Evolutionary conservation across 257 asterid genomes (phyloP).

Genomic region (Jasminum sambac): DNA sequence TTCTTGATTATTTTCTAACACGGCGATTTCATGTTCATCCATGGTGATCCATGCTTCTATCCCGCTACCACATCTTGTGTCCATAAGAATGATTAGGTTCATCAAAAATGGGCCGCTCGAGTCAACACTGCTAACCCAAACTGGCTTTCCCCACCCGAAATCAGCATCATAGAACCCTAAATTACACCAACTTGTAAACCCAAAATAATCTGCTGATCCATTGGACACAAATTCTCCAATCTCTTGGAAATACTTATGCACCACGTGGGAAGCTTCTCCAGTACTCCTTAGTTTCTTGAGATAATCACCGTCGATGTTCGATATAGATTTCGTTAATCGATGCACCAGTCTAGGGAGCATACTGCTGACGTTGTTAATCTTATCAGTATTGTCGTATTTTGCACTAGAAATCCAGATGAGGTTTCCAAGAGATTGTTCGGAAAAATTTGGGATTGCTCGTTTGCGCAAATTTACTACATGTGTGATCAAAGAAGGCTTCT

Average conservation of each 20-base stretch:
- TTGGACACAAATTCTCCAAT: constrained; percentile 44
- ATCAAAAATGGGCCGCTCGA: constrained; percentile 48
- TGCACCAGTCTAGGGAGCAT: constrained; percentile 37
- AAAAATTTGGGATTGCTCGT: constrained; percentile 46
- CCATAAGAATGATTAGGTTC: constrained; percentile 59
- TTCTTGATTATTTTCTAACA: constrained; percentile 41
- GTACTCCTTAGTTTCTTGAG: constrained; percentile 47
- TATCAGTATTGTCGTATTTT: constrained; percentile 9
- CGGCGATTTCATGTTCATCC: constrained; percentile 61
- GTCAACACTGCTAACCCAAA: constrained; percentile 63
- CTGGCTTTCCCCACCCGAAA: constrained; percentile 84
- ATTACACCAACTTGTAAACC: constrained; percentile 78
- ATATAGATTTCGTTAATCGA: constrained; percentile 37
- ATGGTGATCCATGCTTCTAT: constrained; percentile 90
- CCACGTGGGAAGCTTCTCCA: constrained; percentile 38
- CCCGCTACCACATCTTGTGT: constrained; percentile 55
- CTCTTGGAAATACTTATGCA: constrained; percentile 45
- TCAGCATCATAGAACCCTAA: constrained; percentile 66
- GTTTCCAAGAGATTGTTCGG: constrained; percentile 53
- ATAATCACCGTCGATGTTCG: constrained; percentile 37
- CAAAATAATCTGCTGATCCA: constrained; percentile 44
- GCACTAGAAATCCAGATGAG: constrained; percentile 63
- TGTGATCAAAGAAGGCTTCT: constrained; percentile 48
- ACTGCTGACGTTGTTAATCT: neutral
- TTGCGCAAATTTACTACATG: constrained; percentile 64